Conservation (phyloP, 1,139 yeast genomes). For the Petasospora rhodanensis region DNA sequence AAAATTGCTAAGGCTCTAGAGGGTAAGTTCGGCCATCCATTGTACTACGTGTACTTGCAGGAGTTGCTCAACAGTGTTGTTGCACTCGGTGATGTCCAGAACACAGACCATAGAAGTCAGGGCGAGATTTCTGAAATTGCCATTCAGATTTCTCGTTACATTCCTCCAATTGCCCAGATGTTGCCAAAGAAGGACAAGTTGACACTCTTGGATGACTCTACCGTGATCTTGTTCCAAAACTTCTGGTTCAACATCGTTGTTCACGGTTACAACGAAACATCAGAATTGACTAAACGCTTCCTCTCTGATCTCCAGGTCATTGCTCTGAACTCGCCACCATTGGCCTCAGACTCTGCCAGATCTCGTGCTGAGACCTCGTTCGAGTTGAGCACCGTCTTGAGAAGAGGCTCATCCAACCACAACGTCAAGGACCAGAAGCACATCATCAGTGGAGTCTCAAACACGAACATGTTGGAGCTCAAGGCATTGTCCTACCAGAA, state of each 20-base stretch:
- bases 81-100: constrained; percentile 78
- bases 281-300: constrained; percentile 49
- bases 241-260: constrained; percentile 94
- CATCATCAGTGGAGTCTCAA: constrained; percentile 33
- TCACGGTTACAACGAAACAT: constrained; percentile 73
- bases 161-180: constrained; percentile 71
- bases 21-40: constrained; percentile 37
- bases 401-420: constrained; percentile 84
- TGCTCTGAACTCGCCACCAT: constrained; percentile 87
- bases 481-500: constrained; percentile 69
- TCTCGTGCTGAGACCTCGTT: constrained; percentile 87
- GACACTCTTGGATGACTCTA: constrained; percentile 30
- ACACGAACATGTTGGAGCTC: constrained; percentile 31
- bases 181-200: constrained; percentile 49
- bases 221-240: constrained; percentile 53
- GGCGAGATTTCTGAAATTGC: constrained; percentile 76
- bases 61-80: constrained; percentile 67
- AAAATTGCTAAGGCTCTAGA: constrained; percentile 46
- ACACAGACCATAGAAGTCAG: constrained; percentile 75
- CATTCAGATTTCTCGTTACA: constrained; percentile 59
- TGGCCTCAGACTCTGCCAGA: constrained; percentile 84
- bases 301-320: constrained; percentile 54
- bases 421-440: constrained; percentile 75
- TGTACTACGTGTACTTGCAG: constrained; percentile 54
- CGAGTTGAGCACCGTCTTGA: constrained; percentile 84